phyloP scores from a whole-genome alignment of 2,329 filamentous ascomycete species.

The Penicillium olsonii region DNA sequence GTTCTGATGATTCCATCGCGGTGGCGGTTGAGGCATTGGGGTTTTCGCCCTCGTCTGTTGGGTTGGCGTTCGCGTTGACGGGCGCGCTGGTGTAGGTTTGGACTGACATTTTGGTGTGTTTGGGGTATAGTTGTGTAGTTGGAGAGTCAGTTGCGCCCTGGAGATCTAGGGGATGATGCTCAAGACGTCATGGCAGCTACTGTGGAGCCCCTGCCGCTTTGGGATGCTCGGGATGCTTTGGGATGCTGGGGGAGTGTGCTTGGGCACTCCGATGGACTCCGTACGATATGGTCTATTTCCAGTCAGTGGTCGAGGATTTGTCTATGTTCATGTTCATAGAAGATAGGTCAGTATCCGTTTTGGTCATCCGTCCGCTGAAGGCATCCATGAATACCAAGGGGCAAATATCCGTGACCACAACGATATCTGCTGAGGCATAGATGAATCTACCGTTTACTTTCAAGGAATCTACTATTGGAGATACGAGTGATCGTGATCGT shows the following conservation, averaged over 20 bases:
- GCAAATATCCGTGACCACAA: too few relatives aligned
- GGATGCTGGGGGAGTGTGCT: not conserved
- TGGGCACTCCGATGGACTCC: too few relatives aligned
- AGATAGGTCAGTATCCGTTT: too few relatives aligned
- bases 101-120: slow-evolving; percentile 24
- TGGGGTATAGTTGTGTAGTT: not conserved
- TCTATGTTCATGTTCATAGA: too few relatives aligned
- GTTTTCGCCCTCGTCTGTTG: slow-evolving; percentile 1
- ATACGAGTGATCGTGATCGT: too few relatives aligned
- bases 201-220: slow-evolving; percentile 21
- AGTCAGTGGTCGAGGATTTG: too few relatives aligned
- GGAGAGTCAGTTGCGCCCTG: slow-evolving; percentile 13
- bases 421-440: too few relatives aligned
- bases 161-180: slow-evolving; percentile 2
- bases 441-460: too few relatives aligned
- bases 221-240: not conserved
- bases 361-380: too few relatives aligned
- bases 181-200: slow-evolving; percentile 25
- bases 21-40: slow-evolving; percentile 25
- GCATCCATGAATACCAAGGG: too few relatives aligned
- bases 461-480: too few relatives aligned
- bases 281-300: too few relatives aligned
- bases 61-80: slow-evolving; percentile 22
- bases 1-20: slow-evolving; percentile 17
- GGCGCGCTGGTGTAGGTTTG: slow-evolving; percentile 30